phyloP scores from a whole-genome alignment of 352 stramenopile species.

The Thalassiosira mediterranea region DNA sequence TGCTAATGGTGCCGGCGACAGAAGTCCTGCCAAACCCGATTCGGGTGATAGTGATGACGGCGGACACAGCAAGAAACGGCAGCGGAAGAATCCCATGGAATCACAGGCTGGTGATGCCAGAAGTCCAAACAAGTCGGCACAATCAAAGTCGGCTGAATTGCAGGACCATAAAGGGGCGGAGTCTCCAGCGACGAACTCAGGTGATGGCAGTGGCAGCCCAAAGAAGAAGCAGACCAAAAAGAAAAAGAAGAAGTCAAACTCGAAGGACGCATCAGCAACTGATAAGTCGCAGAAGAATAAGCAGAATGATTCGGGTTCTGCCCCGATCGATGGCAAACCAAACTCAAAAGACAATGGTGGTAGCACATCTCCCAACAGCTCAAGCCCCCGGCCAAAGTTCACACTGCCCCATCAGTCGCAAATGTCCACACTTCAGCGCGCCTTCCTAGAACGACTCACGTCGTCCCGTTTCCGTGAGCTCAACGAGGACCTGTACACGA shows the following conservation, averaged over 20 bases:
- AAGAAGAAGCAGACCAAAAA: slow-evolving; percentile 49
- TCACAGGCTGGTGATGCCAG: neutral
- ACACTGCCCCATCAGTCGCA: slow-evolving; percentile 32
- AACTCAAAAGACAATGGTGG: neutral
- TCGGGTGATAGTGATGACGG: neutral
- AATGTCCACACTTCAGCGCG: slow-evolving; percentile 68
- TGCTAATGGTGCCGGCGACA: too few species aligned
- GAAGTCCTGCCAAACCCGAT: neutral
- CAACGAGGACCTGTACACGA: slow-evolving; percentile 99
- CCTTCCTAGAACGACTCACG: slow-evolving; percentile 89
- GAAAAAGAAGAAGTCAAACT: slow-evolving; percentile 33
- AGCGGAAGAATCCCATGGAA: neutral
- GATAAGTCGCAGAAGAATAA: neutral
- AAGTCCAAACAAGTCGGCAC: neutral
- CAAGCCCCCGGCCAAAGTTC: slow-evolving; percentile 21
- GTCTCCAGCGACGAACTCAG: neutral
- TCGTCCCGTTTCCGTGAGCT: slow-evolving; percentile 97
- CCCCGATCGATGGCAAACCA: neutral
- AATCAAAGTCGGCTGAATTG: neutral
- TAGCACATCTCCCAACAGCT: slow-evolving; percentile 4
- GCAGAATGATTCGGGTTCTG: neutral
- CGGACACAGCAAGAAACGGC: slow-evolving; percentile 1
- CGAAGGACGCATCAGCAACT: neutral
- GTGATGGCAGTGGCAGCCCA: slow-evolving; percentile 3
- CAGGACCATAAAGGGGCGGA: neutral